Conservation (phyloP, 164 flowering plant genomes). For the Akebia trifoliata region DNA sequence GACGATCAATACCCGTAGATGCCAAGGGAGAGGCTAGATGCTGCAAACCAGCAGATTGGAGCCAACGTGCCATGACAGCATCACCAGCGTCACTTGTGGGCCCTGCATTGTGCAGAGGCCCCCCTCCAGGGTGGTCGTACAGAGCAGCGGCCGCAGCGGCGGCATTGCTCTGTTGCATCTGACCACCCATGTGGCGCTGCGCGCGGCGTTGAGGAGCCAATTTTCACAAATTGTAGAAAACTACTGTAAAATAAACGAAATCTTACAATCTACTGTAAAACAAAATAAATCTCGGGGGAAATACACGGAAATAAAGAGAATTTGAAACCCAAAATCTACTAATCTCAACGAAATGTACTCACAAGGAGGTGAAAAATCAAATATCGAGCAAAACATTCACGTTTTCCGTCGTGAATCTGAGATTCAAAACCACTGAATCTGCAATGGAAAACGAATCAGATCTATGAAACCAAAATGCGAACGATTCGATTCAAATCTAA, state of each 20-base stretch:
- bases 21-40: slow-evolving; percentile 97
- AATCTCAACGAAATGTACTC: slow-evolving; percentile 20
- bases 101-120: slow-evolving; percentile 46
- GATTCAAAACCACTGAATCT: slow-evolving; percentile 20
- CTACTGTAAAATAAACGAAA: slow-evolving; percentile 8
- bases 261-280: not conserved
- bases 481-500: slow-evolving; percentile 7
- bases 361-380: slow-evolving; percentile 33
- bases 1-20: slow-evolving; percentile 70
- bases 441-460: slow-evolving; percentile 16
- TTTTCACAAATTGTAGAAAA: slow-evolving; percentile 45
- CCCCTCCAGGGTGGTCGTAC: slow-evolving; percentile 67
- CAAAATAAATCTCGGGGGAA: not conserved
- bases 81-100: slow-evolving; percentile 76
- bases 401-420: slow-evolving; percentile 6
- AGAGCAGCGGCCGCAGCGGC: slow-evolving; percentile 69
- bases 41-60: slow-evolving; percentile 97
- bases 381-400: slow-evolving; percentile 43
- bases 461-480: not conserved
- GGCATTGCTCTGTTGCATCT: slow-evolving; percentile 94
- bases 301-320: not conserved
- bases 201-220: slow-evolving; percentile 95
- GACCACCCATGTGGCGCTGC: slow-evolving; percentile 98
- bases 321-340: slow-evolving; percentile 12
- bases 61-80: slow-evolving; percentile 98